Evolutionary conservation across 257 asterid species (phyloP), one percentile per base, ranked within the genome.

Genomic region (Agastache rugosa): DNA sequence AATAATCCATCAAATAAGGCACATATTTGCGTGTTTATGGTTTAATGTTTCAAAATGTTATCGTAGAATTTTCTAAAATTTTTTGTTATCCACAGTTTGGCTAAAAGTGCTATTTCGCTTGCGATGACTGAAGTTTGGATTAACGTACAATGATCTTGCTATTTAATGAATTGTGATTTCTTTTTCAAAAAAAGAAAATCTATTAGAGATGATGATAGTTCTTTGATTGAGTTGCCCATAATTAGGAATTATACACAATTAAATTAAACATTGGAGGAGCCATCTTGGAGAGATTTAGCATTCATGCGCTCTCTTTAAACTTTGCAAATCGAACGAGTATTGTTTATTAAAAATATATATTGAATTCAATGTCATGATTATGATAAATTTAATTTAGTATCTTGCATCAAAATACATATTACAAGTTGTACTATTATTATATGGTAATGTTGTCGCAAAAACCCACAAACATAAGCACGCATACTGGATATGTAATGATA

Each of bases 401-500:
- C 1, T 27, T 60, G 65, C 23, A 56, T 56, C n/a, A 60, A 61
- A 29, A 61, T n/a, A 8, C 15, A 62, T 17, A 35, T n/a, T 62
- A 35, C 16, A 35, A 35, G n/a, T 34, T 2, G 10, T 29, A 7
- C 2, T 27, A 59, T 11, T 69, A 51, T 50, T 16, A 25, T 53
- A 77, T 41, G 62, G 6, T 25, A 48, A 70, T 62, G 15, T 77
- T 56, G 20, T 66, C 64, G 48, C 16, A 55, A 60, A 35, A 55
- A 53, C 22, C 14, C 44, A 68, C 10, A 51, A 50, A 69, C 25
- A 67, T n/a, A 67, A 50, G 78, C 79, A 79, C 60, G 64, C 68
- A 59, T 14, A 27, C 63, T 63, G 70, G 7, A 41, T 6, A 55
- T 55, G 80, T 65, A 70, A 75, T 78, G 64, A 78, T 69, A 67